Evolutionary conservation across 73 alveolate genomes (phyloP).

Genomic region (Durusdinium trenchii): DNA sequence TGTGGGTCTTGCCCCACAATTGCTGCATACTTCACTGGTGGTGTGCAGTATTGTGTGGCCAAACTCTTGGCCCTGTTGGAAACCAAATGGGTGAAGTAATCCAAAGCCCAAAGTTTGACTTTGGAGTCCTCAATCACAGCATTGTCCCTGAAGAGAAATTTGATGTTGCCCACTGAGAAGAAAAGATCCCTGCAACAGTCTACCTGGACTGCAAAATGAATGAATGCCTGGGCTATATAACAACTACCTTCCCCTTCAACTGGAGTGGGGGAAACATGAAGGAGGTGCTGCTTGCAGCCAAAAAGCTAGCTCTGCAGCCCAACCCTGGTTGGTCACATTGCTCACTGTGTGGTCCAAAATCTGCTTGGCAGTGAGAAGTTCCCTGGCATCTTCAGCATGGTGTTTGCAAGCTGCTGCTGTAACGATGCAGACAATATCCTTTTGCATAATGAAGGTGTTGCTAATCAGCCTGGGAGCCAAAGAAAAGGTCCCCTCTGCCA

Average conservation of each 20-base stretch:
- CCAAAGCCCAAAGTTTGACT: background rate
- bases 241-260: background rate
- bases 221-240: background rate
- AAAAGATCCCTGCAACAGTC: background rate
- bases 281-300: background rate
- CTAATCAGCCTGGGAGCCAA: background rate
- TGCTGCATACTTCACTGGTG: slow-evolving; percentile 20
- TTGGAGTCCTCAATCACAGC: background rate
- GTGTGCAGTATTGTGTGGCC: background rate
- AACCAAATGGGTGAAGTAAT: background rate
- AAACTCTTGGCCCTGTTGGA: background rate
- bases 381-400: slow-evolving; percentile 34
- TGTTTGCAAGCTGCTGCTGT: background rate
- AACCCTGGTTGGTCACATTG: background rate
- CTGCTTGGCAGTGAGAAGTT: background rate
- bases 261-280: background rate
- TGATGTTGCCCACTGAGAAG: background rate
- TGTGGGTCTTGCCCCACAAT: background rate
- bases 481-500: background rate
- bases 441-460: background rate
- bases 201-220: background rate
- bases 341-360: background rate
- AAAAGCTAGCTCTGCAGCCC: background rate
- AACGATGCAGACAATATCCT: background rate
- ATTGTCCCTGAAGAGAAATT: background rate